Base-by-base conservation (phyloP, 2,329 filamentous ascomycete species). In the Neofusicoccum parvum region DNA sequence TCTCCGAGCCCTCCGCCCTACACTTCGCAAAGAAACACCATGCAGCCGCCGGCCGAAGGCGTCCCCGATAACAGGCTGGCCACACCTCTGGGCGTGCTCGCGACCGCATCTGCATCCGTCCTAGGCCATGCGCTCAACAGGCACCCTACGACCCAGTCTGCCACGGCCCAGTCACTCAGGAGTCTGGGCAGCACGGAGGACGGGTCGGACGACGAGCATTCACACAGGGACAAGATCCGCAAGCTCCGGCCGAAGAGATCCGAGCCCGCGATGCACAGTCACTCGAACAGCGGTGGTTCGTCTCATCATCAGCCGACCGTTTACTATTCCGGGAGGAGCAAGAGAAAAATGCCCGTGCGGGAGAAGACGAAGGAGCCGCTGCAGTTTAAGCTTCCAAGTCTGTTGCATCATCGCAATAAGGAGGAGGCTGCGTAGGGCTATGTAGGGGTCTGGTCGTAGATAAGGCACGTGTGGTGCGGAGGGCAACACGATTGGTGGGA, bases 171-270 rank as follows among this genome's bases (percentile, higher is more conserved):
- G 46, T 66, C 65, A 36, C 70, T 78, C 20, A 73, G 75, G 17
- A 78, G 76, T 67, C 75, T 78, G 53, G 74, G 74, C 34, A 74
- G 74, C 62, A 73, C 72, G 11, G 72, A 71, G 1, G 58, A 58
- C 34, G 59, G 37, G 17, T 41, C 45, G 1, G 59, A 65, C 32
- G 58, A 62, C 10, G 76, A 78, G 20, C 76, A 78, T 50, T 75
- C 78, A 70, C 77, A 79, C 64, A 71, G 75, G 17, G 76, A 78
- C 67, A 79, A 78, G 73, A 79, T 78, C 69, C 76, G 74, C 10
- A 79, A 77, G 70, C 72, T 77, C 32, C 71, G 76, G 17, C 69
- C 72, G 5, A 79, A 78, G 67, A 71, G 74, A 45, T 77, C 75
- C 54, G 72, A 76, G 70, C 72, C 74, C 27, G 23, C 58, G 15